Base-by-base conservation (phyloP, 2,329 filamentous ascomycete genomes). In the Neofusicoccum parvum region DNA sequence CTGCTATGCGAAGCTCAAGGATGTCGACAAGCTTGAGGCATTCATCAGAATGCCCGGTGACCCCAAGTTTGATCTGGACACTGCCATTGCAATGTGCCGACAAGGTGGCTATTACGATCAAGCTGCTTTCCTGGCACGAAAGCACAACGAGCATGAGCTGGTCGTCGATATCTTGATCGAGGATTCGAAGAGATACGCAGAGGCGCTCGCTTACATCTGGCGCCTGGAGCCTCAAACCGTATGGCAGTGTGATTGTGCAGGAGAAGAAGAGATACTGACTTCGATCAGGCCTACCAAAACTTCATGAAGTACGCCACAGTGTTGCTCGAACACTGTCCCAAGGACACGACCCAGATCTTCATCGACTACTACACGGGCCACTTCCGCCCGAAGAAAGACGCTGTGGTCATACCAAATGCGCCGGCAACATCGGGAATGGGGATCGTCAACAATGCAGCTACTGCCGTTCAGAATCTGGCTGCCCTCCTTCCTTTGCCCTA, bases 101-200 rank as follows among this genome's bases (percentile, higher is more conserved):
- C 95, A 99, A 80, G 95, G 94, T 11, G 94, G 95, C 0, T 99
- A 99, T 78, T 96, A 90, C 72, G 94, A 98, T 67, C 96, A 99
- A 81, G 95, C 95, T 14, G 95, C 94, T 3, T 99, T 96, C 72
- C 85, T 99, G 43, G 95, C 96, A 6, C 92, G 93, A 66, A 94
- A 97, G 76, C 94, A 99, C 73, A 91, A 92, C 5, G 95, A 99
- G 76, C 92, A 92, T 69, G 93, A 97, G 66, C 82, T 98, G 67
- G 95, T 99, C 0, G 92, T 98, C 3, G 94, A 97, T 74, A 97
- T 99, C 54, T 78, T 99, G 60, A 94, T 99, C 59, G 95, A 99
- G 74, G 94, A 99, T 72, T 93, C 94, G 0, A 95, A 96, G 76
- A 90, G 91, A 70, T 97, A 97, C 74, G 85, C 85, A 0, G 93